Percentiles rank a stretch among this genome's conserved stretches.
phyloP scores from a whole-genome alignment of 2,329 filamentous ascomycete genomes.

The Simplicillium aogashimaense region DNA sequence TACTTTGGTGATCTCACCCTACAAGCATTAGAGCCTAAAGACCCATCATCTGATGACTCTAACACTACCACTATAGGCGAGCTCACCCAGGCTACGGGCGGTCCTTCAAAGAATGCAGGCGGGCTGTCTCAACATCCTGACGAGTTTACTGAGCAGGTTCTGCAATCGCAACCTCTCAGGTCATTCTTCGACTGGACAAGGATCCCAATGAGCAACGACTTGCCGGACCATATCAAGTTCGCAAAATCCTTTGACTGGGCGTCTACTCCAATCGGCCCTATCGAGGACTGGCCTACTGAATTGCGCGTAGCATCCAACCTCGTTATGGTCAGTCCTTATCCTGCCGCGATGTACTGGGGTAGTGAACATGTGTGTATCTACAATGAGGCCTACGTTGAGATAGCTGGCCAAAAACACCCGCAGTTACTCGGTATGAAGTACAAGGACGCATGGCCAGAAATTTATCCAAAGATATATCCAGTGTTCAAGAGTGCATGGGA shows the following conservation, averaged over 20 bases:
- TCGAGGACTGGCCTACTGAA: conserved; percentile 62
- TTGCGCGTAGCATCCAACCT: conserved; percentile 71
- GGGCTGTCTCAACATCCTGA: conserved; percentile 20
- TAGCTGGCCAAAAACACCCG: conserved; percentile 72
- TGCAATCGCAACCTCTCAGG: conserved; percentile 22
- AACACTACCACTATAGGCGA: no score
- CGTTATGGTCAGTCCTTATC: conserved; percentile 70
- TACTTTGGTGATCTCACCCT: conserved; percentile 29
- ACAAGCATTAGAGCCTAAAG: conserved; percentile 14
- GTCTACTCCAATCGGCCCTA: conserved; percentile 62
- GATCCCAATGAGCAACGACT: conserved; percentile 49
- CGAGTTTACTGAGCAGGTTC: conserved; percentile 30
- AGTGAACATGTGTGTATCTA: conserved; percentile 58
- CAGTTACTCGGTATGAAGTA: conserved; percentile 65
- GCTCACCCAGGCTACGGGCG: not conserved
- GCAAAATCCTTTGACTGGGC: conserved; percentile 65
- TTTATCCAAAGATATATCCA: conserved; percentile 62
- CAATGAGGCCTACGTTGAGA: conserved; percentile 61
- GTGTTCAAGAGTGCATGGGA: conserved; percentile 57
- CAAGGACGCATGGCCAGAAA: conserved; percentile 59
- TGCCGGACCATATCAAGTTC: conserved; percentile 65
- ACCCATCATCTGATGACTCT: conserved; percentile 5
- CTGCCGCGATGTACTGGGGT: conserved; percentile 73
- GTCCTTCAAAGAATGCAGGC: conserved; percentile 1
- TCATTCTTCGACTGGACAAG: conserved; percentile 76